Evolutionary conservation across 139 green algal genomes (phyloP), one percentile per base, ranked within the genome.

Genomic region (Nannochloris sp.): DNA sequence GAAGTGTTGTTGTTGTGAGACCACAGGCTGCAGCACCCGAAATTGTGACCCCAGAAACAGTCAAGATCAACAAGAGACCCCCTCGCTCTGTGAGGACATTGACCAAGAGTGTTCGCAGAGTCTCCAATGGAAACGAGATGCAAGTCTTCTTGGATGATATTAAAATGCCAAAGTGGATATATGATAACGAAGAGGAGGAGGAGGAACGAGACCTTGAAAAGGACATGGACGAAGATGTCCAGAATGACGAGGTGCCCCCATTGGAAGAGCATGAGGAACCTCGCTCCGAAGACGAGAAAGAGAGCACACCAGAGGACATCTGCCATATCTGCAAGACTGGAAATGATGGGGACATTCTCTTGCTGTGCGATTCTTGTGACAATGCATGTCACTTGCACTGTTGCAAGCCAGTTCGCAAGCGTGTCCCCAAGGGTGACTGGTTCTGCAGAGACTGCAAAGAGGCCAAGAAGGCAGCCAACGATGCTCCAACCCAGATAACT

Each of bases 311-410:
- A 4, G 73, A 67, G n/a, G 73, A 79, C 13, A 55, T 56, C n/a
- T 80, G 70, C 66, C 33, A 63, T 46, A 10, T 76, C 20, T 80
- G 71, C 58, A 49, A 65, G 20, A 30, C 40, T 29, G 70, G 67
- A 11, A 65, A 73, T 28, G 69, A 71, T 44, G 67, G 72, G n/a
- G 72, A 82, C 40, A 55, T 80, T 49, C 59, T 82, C 64, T 66
- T 82, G 29, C 58, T 75, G 43, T 72, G 62, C 46, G 66, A 79
- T 59, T 45, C 37, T n/a, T 73, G 57, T 36, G 75, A 82, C 56
- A 63, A 66, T 28, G 66, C 66, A 43, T 76, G 61, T 50, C 75
- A 82, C 65, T 69, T 82, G 49, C 31, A 45, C 23, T 82, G 75
- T 62, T 68, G 60, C 46, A 30, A 56, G 43, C 74, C 69, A 50